Conservation (phyloP, 2,329 filamentous ascomycete genomes). For the Colletotrichum eremochloae region DNA sequence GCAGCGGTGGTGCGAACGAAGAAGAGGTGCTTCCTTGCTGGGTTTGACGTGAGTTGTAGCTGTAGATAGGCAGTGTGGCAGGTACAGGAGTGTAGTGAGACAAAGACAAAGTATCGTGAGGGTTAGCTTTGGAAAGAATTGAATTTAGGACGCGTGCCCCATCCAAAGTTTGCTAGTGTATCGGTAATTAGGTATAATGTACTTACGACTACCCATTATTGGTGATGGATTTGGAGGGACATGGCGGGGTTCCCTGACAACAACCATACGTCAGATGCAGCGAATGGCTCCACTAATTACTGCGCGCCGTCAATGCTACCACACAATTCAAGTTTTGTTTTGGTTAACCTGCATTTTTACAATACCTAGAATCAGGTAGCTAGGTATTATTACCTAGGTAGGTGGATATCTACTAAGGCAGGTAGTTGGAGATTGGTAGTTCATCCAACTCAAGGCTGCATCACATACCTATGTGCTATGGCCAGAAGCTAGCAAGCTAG, state of each 20-base stretch:
- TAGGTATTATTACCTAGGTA: too few species aligned
- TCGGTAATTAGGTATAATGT: not conserved
- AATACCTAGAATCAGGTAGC: too few species aligned
- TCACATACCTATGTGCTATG: too few species aligned
- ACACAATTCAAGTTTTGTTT: not conserved
- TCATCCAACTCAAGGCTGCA: too few species aligned
- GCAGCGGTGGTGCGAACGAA: not conserved
- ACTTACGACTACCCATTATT: too few species aligned
- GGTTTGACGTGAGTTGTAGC: not conserved
- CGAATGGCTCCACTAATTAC: not conserved
- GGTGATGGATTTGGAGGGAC: conserved; percentile 6
- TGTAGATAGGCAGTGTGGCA: not conserved
- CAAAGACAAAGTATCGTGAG: conserved; percentile 4
- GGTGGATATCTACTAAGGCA: too few species aligned
- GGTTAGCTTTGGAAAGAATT: conserved; percentile 7
- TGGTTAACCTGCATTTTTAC: too few species aligned
- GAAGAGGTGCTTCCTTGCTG: not conserved
- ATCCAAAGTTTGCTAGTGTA: conserved; percentile 11
- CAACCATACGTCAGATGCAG: conserved; percentile 13
- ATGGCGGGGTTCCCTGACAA: conserved; percentile 20
- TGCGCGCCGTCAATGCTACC: too few species aligned
- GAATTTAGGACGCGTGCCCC: not conserved
- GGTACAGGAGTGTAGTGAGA: not conserved
- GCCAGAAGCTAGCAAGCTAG: too few species aligned
- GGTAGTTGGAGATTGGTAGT: too few species aligned